Percentiles rank a stretch among this genome's conserved stretches.
phyloP scores from a whole-genome alignment of 768 basidiomycete genomes.

The Guyanaporus albipodus region DNA sequence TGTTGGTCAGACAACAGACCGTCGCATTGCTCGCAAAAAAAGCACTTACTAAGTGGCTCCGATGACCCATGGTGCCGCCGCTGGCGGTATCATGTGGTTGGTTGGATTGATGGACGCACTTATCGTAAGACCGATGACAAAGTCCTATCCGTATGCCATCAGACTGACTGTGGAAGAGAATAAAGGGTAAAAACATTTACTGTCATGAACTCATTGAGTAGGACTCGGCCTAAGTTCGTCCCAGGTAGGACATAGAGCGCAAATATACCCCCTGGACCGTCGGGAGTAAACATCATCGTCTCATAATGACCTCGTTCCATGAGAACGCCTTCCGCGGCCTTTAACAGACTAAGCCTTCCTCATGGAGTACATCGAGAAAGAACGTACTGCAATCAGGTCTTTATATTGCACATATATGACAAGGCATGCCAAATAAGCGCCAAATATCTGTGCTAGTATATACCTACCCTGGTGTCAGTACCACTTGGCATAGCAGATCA shows the following conservation, averaged over 20 bases:
- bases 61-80: constrained; percentile 48
- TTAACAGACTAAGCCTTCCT: not conserved
- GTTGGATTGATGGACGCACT: constrained; percentile 42
- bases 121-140: constrained; percentile 22
- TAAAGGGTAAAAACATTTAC: constrained; percentile 19
- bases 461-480: constrained; percentile 42
- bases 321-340: constrained; percentile 32
- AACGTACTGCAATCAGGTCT: constrained; percentile 43
- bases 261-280: constrained; percentile 38
- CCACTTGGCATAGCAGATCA: constrained; percentile 3
- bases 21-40: not conserved
- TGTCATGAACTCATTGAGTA: constrained; percentile 39
- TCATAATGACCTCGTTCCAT: constrained; percentile 25
- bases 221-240: constrained; percentile 28
- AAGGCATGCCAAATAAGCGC: constrained; percentile 59
- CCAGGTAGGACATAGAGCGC: constrained; percentile 34
- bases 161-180: not conserved
- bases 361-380: constrained; percentile 40
- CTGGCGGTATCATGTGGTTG: constrained; percentile 54
- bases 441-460: constrained; percentile 61
- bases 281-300: constrained; percentile 32
- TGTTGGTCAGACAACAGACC: not conserved
- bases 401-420: constrained; percentile 62
- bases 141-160: constrained; percentile 8
- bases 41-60: constrained; percentile 54